Base-by-base conservation (phyloP, 2,329 filamentous ascomycete genomes). In the Neoascochyta sp. region DNA sequence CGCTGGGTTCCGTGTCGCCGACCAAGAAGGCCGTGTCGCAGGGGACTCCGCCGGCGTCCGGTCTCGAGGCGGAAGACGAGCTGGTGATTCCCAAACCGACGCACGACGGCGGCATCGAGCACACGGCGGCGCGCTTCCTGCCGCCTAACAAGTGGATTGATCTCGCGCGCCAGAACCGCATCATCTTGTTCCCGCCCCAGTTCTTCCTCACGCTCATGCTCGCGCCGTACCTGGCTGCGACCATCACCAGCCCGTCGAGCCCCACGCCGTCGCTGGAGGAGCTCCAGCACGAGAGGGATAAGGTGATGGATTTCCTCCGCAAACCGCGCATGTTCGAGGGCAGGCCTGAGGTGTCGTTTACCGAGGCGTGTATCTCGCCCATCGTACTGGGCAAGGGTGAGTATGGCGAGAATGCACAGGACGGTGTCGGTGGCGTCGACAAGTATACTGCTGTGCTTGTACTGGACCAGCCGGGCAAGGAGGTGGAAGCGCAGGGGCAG, bases 161-260 rank as follows among this genome's bases (percentile, higher is more conserved):
- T 4, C 71, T 76, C 27, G 82, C 84, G 4, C 65, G 70, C 2
- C 59, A 60, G 3, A 80, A 80, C 16, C 73, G 84, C 21, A 80
- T 95, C 38, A 84, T 93, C 35, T 67, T 98, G 4, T 95, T 93
- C 55, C 92, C 92, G 4, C 92, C 92, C 0, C 92, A 96, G 55
- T 83, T 81, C 55, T 88, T 84, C 62, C 73, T 92, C 4, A 69
- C 87, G 8, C 65, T 71, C 18, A 63, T 84, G 0, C 62, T 86
- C 2, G 60, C 73, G 0, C 65, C 64, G 2, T 76, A 79, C 45
- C 63, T 83, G 10, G 57, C 54, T 4, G 62, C 66, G 4, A 50
- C 50, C 1, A 16, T 57, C 0, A 58, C 52, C 0, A 39, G 47
- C 0, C 38, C 49, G 1, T 42, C 43, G 1, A 52, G 41, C 1